Evolutionary conservation across 1,139 yeast genomes (phyloP).

Genomic region (Pichia sp.): DNA sequence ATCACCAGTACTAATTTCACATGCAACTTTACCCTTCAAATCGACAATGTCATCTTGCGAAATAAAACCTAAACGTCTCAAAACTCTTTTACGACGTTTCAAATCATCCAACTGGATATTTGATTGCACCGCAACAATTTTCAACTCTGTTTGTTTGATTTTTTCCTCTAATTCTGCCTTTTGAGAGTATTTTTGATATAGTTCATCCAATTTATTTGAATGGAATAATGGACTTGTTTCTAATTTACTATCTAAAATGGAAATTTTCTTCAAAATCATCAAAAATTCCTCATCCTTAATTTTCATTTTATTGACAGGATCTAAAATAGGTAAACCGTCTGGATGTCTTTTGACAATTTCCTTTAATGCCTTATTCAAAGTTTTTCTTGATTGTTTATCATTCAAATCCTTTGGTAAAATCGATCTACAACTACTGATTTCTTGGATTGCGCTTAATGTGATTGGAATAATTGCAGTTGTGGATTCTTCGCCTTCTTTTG

Average conservation of each 20-base stretch:
- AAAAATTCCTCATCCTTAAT: conserved; percentile 69
- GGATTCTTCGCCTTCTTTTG: conserved; percentile 60
- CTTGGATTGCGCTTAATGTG: conserved; percentile 65
- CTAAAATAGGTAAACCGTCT: conserved; percentile 81
- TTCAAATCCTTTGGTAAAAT: conserved; percentile 75
- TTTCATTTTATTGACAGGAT: conserved; percentile 89
- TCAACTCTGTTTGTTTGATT: conserved; percentile 51
- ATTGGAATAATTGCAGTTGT: conserved; percentile 78
- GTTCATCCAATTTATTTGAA: conserved; percentile 51
- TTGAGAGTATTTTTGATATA: conserved; percentile 55
- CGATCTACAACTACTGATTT: conserved; percentile 72
- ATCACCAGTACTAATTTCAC: conserved; percentile 95
- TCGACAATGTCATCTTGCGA: conserved; percentile 82
- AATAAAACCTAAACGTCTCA: conserved; percentile 75
- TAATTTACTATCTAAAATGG: conserved; percentile 69
- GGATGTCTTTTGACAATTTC: conserved; percentile 81
- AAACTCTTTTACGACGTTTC: conserved; percentile 84
- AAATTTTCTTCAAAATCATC: conserved; percentile 63
- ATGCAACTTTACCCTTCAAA: conserved; percentile 54
- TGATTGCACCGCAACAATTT: conserved; percentile 78
- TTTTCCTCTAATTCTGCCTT: conserved; percentile 59
- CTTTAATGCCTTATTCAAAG: conserved; percentile 66
- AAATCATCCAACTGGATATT: conserved; percentile 91
- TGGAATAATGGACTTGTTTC: conserved; percentile 62
- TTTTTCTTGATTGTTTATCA: conserved; percentile 60